phyloP scores from a whole-genome alignment of 306 rosid species.

The Vigna reflexopilosa region DNA sequence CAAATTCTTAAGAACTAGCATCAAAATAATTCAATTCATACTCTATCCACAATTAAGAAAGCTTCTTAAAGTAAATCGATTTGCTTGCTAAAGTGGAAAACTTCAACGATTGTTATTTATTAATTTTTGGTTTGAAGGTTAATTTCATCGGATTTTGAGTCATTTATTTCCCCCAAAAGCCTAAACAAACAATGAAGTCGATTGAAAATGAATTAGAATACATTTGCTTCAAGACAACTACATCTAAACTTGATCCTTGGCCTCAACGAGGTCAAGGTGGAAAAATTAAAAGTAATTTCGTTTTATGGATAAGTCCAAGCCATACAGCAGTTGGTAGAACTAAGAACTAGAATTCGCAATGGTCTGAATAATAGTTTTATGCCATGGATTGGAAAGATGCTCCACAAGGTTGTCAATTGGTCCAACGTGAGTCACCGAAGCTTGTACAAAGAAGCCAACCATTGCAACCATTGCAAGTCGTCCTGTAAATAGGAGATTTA shows the following conservation, averaged over 20 bases:
- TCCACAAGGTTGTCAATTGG: conserved; percentile 93
- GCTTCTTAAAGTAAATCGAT: not conserved
- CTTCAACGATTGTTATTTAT: not conserved
- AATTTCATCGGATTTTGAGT: not conserved
- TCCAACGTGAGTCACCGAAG: conserved; percentile 85
- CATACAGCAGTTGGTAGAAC: conserved; percentile 29
- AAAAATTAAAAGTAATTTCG: not conserved
- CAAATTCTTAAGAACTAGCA: no score
- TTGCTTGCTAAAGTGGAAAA: not conserved
- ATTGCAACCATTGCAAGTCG: conserved; percentile 93
- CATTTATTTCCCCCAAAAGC: not conserved
- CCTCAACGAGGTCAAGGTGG: not conserved
- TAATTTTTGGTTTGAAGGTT: not conserved
- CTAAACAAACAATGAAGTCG: conserved; percentile 1
- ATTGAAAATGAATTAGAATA: conserved; percentile 16
- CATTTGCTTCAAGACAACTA: not conserved
- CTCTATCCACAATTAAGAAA: no score
- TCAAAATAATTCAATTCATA: no score
- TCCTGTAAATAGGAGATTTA: conserved; percentile 53
- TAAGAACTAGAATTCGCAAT: conserved; percentile 60
- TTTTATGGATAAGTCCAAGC: conserved; percentile 28
- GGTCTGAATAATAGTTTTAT: conserved; percentile 82
- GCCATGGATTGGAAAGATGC: conserved; percentile 96
- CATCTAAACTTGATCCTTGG: not conserved
- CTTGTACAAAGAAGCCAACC: conserved; percentile 90